Percentiles rank a stretch among this genome's conserved stretches.
Evolutionary conservation across 768 basidiomycete genomes (phyloP).

Genomic region (Rhodotorula graminis): DNA sequence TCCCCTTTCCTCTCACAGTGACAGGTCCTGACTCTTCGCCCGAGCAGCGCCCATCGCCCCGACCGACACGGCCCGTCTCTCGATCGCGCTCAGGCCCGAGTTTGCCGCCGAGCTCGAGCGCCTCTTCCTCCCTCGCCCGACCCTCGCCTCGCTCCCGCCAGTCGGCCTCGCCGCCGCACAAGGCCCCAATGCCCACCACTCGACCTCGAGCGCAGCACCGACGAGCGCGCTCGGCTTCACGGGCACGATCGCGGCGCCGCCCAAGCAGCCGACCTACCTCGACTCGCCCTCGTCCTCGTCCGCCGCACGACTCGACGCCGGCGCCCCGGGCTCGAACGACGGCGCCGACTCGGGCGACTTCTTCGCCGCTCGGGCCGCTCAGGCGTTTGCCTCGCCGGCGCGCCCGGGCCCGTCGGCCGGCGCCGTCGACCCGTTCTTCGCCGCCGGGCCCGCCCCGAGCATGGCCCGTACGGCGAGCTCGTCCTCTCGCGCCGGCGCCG

Average conservation of each 20-base stretch:
- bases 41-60: constrained; percentile 30
- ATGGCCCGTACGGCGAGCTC: no score
- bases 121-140: constrained; percentile 12
- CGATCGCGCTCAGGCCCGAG: constrained; percentile 17
- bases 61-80: constrained; percentile 10
- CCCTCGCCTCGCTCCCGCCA: background rate
- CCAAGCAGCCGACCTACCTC: constrained; percentile 10
- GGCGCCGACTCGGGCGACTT: background rate
- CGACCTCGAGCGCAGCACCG: background rate
- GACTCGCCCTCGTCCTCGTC: constrained; percentile 2
- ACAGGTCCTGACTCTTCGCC: no score
- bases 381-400: background rate
- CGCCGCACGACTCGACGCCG: no score
- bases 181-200: background rate
- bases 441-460: background rate
- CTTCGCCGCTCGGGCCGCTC: background rate
- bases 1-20: no score
- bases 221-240: constrained; percentile 10
- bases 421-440: background rate
- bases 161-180: background rate
- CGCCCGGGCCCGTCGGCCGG: background rate
- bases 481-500: no score
- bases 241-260: constrained; percentile 12
- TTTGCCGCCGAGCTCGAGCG: constrained; percentile 17
- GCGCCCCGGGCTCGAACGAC: background rate